phyloP scores from a whole-genome alignment of 1,284 basidiomycete genomes.

The Trametes hirsuta region DNA sequence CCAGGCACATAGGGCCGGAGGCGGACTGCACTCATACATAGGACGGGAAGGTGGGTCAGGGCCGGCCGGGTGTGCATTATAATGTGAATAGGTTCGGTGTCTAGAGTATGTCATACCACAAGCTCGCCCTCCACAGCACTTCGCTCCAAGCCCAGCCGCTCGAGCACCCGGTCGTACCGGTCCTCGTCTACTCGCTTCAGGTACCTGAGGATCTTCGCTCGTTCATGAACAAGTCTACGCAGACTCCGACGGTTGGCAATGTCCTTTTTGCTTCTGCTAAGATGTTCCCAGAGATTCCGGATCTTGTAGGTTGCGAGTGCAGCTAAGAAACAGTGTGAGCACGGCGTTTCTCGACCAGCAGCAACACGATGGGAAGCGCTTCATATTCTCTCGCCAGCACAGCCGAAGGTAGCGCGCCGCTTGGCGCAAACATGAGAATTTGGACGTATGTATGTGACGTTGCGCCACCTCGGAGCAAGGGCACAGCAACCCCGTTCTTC shows the following conservation, averaged over 20 bases:
- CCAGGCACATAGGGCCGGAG: background rate
- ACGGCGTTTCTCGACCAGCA: too few species aligned
- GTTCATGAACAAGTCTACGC: conserved; percentile 76
- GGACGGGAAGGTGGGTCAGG: background rate
- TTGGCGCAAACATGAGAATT: too few species aligned
- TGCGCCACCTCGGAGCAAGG: too few species aligned
- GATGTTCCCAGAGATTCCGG: conserved; percentile 79
- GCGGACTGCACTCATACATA: background rate
- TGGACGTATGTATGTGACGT: too few species aligned
- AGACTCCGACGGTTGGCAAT: conserved; percentile 78
- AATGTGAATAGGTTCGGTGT: conserved; percentile 12
- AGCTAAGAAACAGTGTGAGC: conserved; percentile 48
- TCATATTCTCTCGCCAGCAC: too few species aligned
- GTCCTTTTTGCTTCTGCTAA: conserved; percentile 74
- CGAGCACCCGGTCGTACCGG: conserved; percentile 77
- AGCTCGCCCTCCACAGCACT: conserved; percentile 90
- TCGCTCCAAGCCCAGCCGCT: conserved; percentile 77
- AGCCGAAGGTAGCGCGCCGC: too few species aligned
- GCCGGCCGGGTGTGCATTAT: conserved; percentile 6
- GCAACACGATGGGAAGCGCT: too few species aligned
- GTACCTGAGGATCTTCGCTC: conserved; percentile 86
- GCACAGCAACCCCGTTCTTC: too few species aligned
- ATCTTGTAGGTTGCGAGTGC: conserved; percentile 89
- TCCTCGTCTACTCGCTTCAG: conserved; percentile 67
- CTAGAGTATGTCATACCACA: conserved; percentile 46